Evolutionary conservation across 768 basidiomycete genomes (phyloP).

Genomic region (Leucosporidium scottii): DNA sequence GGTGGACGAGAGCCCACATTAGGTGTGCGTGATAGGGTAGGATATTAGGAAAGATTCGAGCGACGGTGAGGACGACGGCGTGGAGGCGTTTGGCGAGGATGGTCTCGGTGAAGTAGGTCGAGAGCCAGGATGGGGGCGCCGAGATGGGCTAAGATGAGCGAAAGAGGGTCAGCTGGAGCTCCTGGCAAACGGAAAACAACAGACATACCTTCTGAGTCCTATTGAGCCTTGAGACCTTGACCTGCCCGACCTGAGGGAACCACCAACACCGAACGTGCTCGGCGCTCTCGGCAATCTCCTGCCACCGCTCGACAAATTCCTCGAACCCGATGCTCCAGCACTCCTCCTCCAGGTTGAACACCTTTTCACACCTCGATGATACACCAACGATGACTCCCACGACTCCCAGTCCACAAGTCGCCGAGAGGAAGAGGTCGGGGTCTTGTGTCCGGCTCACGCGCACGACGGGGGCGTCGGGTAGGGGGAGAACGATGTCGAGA

Average conservation of each 20-base stretch:
- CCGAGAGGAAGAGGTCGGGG: slow-evolving; percentile 75
- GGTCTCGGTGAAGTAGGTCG: slow-evolving; percentile 42
- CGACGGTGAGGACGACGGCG: slow-evolving; percentile 74
- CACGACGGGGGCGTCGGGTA: slow-evolving; percentile 56
- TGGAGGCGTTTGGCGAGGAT: slow-evolving; percentile 72
- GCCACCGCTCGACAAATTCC: slow-evolving; percentile 28
- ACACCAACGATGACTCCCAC: slow-evolving; percentile 81
- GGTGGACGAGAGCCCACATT: slow-evolving; percentile 35
- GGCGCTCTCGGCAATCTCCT: slow-evolving; percentile 48
- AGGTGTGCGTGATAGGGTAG: slow-evolving; percentile 61
- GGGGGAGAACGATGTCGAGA: slow-evolving; percentile 65
- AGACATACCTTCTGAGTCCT: slow-evolving; percentile 66
- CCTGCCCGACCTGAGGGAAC: slow-evolving; percentile 70
- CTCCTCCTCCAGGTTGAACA: slow-evolving; percentile 60
- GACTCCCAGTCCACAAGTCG: slow-evolving; percentile 80
- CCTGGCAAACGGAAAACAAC: slow-evolving; percentile 21
- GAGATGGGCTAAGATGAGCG: slow-evolving; percentile 10
- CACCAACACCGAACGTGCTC: slow-evolving; percentile 94
- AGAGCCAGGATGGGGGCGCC: slow-evolving; percentile 7
- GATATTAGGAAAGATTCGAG: slow-evolving; percentile 56
- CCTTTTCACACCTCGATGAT: slow-evolving; percentile 67
- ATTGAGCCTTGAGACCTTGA: slow-evolving; percentile 66
- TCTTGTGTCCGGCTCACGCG: slow-evolving; percentile 56
- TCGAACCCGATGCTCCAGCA: slow-evolving; percentile 32
- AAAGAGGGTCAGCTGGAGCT: not conserved